phyloP scores from a whole-genome alignment of 148 eudicot genomes.

The Nyssa sinensis region DNA sequence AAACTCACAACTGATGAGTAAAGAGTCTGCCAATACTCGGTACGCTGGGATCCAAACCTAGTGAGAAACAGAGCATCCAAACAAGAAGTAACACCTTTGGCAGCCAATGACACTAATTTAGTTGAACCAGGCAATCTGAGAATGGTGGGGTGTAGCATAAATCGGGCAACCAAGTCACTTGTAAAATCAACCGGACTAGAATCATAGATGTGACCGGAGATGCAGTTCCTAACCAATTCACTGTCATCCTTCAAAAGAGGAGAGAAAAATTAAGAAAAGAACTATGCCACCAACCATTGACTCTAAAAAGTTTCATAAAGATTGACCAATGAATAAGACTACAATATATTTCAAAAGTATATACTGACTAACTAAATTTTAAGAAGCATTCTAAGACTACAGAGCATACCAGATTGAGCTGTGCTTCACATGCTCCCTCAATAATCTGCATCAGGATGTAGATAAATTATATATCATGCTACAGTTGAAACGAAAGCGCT shows the following conservation, averaged over 20 bases:
- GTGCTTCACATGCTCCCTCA: conserved; percentile 48
- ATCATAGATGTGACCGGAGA: conserved; percentile 57
- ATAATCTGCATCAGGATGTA: conserved; percentile 38
- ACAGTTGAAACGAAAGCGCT: neutral
- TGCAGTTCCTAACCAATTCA: conserved; percentile 42
- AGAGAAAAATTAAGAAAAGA: neutral
- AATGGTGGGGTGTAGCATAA: conserved; percentile 41
- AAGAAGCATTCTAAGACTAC: neutral
- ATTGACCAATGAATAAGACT: neutral
- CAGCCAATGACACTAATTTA: conserved; percentile 46
- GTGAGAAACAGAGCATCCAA: conserved; percentile 68
- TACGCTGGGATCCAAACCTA: conserved; percentile 50
- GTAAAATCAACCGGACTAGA: conserved; percentile 58
- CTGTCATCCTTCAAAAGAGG: conserved; percentile 42
- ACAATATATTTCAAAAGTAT: neutral
- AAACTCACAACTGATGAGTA: conserved; percentile 63
- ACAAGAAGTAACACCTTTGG: conserved; percentile 54
- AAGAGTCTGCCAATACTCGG: conserved; percentile 58
- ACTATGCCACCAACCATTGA: conserved; percentile 5
- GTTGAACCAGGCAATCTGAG: conserved; percentile 54
- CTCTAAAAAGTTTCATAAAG: neutral
- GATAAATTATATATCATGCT: neutral
- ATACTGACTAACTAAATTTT: neutral
- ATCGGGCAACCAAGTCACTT: conserved; percentile 51
- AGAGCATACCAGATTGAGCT: conserved; percentile 40